A percentile compares a stretch with the other conserved stretches of the same genome.
Conservation (phyloP, 179 eudicot species). For the Spergularia azorica region DNA sequence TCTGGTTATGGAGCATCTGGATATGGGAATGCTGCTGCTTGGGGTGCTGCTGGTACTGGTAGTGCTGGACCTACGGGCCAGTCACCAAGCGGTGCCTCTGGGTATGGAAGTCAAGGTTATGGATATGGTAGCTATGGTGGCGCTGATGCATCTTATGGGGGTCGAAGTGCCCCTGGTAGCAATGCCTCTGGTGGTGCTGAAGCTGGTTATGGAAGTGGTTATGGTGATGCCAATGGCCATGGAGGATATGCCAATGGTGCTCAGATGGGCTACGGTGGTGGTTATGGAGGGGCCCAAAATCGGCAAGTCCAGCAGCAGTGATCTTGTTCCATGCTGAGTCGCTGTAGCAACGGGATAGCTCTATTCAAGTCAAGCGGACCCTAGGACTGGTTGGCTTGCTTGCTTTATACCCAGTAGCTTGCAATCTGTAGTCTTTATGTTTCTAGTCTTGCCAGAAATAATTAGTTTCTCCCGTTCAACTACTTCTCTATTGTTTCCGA, state of each 20-base stretch:
- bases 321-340: constrained; percentile 15
- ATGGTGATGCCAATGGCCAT: constrained; percentile 68
- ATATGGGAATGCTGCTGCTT: constrained; percentile 64
- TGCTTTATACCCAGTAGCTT: constrained; percentile 67
- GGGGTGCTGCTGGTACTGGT: constrained; percentile 57
- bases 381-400: constrained; percentile 80
- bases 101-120: constrained; percentile 83
- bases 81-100: constrained; percentile 70
- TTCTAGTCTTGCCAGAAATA: constrained; percentile 44
- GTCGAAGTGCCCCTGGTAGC: constrained; percentile 41
- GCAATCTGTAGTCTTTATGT: constrained; percentile 47
- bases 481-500: constrained; percentile 33
- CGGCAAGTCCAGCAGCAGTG: constrained; percentile 65
- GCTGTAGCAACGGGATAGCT: constrained; percentile 27
- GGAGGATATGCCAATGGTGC: constrained; percentile 63
- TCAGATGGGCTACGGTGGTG: constrained; percentile 74
- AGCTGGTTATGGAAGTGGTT: constrained; percentile 59
- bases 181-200: constrained; percentile 47
- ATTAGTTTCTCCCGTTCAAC: constrained; percentile 47
- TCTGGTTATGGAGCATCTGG: constrained; percentile 75
- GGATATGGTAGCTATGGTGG: constrained; percentile 84
- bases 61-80: constrained; percentile 55
- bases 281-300: constrained; percentile 67
- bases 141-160: constrained; percentile 54
- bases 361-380: constrained; percentile 31